phyloP scores from a whole-genome alignment of 495 filamentous ascomycete genomes.

The Talaromyces adpressus region DNA sequence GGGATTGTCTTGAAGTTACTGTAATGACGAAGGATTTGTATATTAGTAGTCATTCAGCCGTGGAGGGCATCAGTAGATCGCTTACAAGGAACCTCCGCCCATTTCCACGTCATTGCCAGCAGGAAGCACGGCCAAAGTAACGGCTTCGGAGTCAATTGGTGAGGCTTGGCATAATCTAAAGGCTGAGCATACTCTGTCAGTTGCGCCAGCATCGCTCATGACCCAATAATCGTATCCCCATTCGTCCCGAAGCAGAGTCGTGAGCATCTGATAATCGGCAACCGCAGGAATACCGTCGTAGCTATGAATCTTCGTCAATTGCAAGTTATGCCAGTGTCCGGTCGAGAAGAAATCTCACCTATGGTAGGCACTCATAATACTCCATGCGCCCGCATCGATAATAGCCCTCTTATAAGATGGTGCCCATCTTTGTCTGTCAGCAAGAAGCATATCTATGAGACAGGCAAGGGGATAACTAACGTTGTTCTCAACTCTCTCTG shows the following conservation, averaged over 20 bases:
- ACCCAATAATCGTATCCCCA: constrained; percentile 66
- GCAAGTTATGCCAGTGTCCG: not conserved
- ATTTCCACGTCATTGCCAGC: constrained; percentile 72
- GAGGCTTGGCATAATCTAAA: constrained; percentile 53
- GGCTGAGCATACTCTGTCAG: constrained; percentile 54
- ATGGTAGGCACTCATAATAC: constrained; percentile 63
- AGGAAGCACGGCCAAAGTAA: constrained; percentile 49
- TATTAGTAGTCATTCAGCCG: not conserved
- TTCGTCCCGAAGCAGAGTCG: constrained; percentile 58
- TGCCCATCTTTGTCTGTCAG: constrained; percentile 36
- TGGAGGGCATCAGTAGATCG: not conserved
- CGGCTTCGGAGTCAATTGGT: constrained; percentile 52
- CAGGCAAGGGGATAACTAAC: constrained; percentile 13
- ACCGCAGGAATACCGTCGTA: constrained; percentile 60
- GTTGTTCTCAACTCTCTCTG: constrained; percentile 61
- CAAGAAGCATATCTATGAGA: not conserved
- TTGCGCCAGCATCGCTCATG: constrained; percentile 54
- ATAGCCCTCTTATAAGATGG: constrained; percentile 61
- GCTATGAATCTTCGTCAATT: constrained; percentile 10
- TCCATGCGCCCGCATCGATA: constrained; percentile 57
- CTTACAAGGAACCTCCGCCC: constrained; percentile 61
- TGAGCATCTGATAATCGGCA: constrained; percentile 53
- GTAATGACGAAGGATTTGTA: not conserved
- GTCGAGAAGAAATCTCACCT: constrained; percentile 27
- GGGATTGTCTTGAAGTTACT: constrained; percentile 60